phyloP scores from a whole-genome alignment of 108 stramenopile genomes.

The Nannochloropsis gaditana region DNA sequence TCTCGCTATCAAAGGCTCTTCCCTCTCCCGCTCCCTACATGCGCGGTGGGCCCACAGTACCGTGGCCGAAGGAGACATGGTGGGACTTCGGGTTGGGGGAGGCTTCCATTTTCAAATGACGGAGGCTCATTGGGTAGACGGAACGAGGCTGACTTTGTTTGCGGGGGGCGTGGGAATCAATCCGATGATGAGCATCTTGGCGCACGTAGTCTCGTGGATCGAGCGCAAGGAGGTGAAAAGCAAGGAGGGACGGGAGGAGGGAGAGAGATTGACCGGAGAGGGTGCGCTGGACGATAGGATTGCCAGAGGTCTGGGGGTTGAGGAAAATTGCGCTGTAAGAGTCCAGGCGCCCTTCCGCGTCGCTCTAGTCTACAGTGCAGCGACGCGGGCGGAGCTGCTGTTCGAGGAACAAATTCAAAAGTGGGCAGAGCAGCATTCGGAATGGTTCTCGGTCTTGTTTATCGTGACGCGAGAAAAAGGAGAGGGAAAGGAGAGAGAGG shows the following conservation, averaged over 20 bases:
- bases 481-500: background rate
- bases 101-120: constrained; percentile 15
- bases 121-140: background rate
- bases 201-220: constrained; percentile 1
- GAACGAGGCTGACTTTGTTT: constrained; percentile 4
- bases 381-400: background rate
- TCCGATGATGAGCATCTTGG: constrained; percentile 1
- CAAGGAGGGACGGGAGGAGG: background rate
- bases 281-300: background rate
- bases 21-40: background rate
- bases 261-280: background rate
- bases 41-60: background rate
- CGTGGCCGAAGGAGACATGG: background rate
- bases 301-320: background rate
- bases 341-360: background rate
- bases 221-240: background rate
- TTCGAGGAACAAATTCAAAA: background rate
- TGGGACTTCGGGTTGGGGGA: background rate
- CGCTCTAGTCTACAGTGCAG: background rate
- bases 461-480: background rate
- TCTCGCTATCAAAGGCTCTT: background rate
- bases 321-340: background rate
- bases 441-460: background rate
- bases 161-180: constrained; percentile 11
- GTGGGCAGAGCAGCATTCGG: background rate